Conservation (phyloP, 129 eudicot species). For the Rutidosis leptorrhynchoides region DNA sequence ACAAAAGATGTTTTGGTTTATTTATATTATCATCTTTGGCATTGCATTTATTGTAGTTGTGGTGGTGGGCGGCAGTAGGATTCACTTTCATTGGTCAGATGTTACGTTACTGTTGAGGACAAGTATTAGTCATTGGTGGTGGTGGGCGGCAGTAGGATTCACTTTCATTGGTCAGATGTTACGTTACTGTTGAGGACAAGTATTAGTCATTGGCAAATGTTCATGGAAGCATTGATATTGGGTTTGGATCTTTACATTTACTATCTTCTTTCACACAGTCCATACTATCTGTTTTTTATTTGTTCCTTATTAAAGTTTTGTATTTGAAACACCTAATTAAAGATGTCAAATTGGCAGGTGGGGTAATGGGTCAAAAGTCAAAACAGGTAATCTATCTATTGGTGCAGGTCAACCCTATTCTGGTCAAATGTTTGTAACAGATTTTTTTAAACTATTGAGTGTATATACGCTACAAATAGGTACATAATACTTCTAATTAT, state of each 20-base stretch:
- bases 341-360: neutral
- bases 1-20: no score
- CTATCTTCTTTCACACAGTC: constrained; percentile 10
- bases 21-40: no score
- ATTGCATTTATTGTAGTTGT: no score
- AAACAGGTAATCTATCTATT: neutral
- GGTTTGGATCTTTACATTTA: constrained; percentile 47
- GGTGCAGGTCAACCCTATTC: neutral
- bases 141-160: no score
- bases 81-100: constrained; percentile 93
- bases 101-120: no score
- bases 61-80: constrained; percentile 96
- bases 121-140: no score
- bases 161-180: no score
- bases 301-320: neutral
- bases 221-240: constrained; percentile 54
- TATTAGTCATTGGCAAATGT: constrained; percentile 66
- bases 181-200: constrained; percentile 66
- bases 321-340: neutral
- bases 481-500: no score
- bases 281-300: neutral
- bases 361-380: neutral
- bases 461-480: no score
- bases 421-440: neutral
- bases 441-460: no score